Evolutionary conservation across 768 basidiomycete species (phyloP), one percentile per base, ranked within the genome.

Genomic region (Mycena pura): DNA sequence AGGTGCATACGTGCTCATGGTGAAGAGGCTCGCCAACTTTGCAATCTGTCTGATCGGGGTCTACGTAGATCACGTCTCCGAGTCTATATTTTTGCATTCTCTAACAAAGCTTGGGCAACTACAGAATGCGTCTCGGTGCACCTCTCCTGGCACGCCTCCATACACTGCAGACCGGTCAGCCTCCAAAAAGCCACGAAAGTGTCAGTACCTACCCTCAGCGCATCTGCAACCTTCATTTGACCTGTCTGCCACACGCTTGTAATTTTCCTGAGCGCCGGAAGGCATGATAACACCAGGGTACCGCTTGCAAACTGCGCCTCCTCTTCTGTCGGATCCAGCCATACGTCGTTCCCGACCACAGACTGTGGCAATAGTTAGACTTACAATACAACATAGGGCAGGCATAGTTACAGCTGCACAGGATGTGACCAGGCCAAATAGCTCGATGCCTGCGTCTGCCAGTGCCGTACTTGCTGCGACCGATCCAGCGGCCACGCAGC

Each of bases 181-280:
- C 45, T 41, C 44, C 38, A 21, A 15, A 6, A 32, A 28, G 34
- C 10, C 24, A 38, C 65, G 17, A 54, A n/a, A 52, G 5, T 44
- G 21, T 58, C 44, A 25, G 27, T 29, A 72, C 87, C 75, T 64
- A 91, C 95, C 69, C 76, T 74, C 31, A 89, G 69, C 24, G 82
- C 77, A 57, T 90, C 78, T 8, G 78, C 77, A 0, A 84, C 71
- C 2, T 77, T 78, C 74, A 91, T 82, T 63, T 81, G 78, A 8
- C 96, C 95, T 6, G 87, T 85, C 72, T 96, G 88, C 90, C 92
- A 94, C n/a, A 96, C 61, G 71, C 85, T 93, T 1, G 95, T 96
- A 11, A 95, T 77, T 7, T 85, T 89, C 28, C 85, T 86, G 29
- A 98, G 79, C 2, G 96, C 96, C 56, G 97, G 96, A 80, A 99